Conservation (phyloP, 495 filamentous ascomycete species). For the Annulohypoxylon maeteangense region DNA sequence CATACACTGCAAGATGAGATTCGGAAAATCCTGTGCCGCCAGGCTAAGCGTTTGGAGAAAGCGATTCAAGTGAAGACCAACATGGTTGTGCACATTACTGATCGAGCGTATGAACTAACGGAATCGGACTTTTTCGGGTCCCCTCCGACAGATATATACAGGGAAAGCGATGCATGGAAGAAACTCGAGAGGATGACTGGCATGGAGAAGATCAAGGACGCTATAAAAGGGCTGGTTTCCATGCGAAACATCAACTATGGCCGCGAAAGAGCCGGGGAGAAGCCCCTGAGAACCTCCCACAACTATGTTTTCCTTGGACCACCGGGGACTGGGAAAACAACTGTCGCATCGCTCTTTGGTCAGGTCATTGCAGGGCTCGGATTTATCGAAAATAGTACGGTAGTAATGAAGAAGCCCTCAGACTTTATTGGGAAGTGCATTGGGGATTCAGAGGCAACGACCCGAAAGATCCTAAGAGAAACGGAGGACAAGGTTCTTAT, state of each 20-base stretch:
- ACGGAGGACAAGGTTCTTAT: neutral
- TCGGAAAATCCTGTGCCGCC: neutral
- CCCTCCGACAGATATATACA: neutral
- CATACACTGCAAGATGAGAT: neutral
- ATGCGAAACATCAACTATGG: neutral
- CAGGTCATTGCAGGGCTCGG: neutral
- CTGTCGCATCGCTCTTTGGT: neutral
- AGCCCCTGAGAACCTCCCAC: neutral
- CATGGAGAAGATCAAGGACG: neutral
- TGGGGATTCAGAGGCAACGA: neutral
- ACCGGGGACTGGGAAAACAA: slow-evolving; percentile 1
- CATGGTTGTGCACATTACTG: neutral
- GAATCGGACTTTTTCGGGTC: neutral
- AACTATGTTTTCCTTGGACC: neutral
- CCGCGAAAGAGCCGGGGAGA: neutral
- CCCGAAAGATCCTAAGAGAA: neutral
- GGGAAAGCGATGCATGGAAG: neutral
- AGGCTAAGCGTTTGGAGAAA: neutral
- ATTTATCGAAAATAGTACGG: neutral
- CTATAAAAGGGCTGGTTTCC: neutral
- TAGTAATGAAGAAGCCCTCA: neutral
- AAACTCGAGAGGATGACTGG: neutral
- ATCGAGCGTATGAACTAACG: neutral
- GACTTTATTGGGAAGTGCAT: neutral
- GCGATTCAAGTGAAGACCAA: neutral